Conservation (phyloP, 768 basidiomycete genomes). For the Termitomyces bulborhizus region DNA sequence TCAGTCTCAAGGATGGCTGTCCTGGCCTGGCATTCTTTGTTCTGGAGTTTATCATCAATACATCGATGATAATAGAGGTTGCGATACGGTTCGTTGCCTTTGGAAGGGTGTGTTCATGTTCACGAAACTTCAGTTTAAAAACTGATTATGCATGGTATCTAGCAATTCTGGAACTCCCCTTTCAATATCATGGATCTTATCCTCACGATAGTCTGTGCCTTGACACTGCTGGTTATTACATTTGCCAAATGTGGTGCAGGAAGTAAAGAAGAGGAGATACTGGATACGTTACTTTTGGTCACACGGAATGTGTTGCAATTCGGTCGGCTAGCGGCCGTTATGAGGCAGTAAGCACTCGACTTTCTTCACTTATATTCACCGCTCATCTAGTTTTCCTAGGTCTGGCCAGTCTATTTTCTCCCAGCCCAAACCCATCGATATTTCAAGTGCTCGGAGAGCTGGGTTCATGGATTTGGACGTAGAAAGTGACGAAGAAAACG, state of each 20-base stretch:
- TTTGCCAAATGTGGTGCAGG: slow-evolving; percentile 79
- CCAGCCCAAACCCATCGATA: slow-evolving; percentile 80
- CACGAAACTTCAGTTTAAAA: not conserved
- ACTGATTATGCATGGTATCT: slow-evolving; percentile 6
- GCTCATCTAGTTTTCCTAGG: slow-evolving; percentile 28
- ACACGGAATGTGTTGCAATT: slow-evolving; percentile 93
- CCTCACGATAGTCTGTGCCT: slow-evolving; percentile 81
- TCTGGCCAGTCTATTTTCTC: slow-evolving; percentile 89
- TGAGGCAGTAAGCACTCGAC: slow-evolving; percentile 72
- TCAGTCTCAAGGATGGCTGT: slow-evolving; percentile 80
- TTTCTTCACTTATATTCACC: not conserved
- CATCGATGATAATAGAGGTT: slow-evolving; percentile 92
- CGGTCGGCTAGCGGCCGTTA: slow-evolving; percentile 83
- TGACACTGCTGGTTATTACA: slow-evolving; percentile 84
- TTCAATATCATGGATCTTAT: slow-evolving; percentile 88
- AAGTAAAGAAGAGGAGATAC: slow-evolving; percentile 89
- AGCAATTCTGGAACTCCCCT: slow-evolving; percentile 97
- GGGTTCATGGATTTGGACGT: slow-evolving; percentile 72
- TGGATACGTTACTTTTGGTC: slow-evolving; percentile 89
- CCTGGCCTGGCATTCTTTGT: slow-evolving; percentile 86
- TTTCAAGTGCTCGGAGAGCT: slow-evolving; percentile 61
- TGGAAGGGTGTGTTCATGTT: slow-evolving; percentile 62
- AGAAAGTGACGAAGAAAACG: slow-evolving; percentile 59
- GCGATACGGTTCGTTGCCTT: slow-evolving; percentile 88
- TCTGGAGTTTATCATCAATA: slow-evolving; percentile 84